phyloP scores from a whole-genome alignment of 1,139 yeast species.

The Pichia sp. region DNA sequence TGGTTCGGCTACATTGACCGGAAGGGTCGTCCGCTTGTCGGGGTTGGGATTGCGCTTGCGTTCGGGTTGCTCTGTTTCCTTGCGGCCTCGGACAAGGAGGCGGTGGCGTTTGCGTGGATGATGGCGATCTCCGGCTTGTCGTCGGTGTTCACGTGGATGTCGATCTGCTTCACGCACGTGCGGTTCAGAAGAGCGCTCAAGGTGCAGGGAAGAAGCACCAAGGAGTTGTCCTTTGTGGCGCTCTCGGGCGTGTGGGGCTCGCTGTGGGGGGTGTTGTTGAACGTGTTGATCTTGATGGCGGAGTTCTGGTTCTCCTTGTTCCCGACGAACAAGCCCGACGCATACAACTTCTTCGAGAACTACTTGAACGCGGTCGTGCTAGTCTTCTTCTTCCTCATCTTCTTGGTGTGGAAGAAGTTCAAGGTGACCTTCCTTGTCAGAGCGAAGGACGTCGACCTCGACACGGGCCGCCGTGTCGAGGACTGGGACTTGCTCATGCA shows the following conservation, averaged over 20 bases:
- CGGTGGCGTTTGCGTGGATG: conserved; percentile 69
- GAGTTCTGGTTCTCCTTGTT: conserved; percentile 52
- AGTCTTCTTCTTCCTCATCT: conserved; percentile 34
- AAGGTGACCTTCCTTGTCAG: conserved; percentile 40
- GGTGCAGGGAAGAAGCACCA: conserved; percentile 53
- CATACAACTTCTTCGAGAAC: conserved; percentile 42
- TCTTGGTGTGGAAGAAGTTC: conserved; percentile 22
- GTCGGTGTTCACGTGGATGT: conserved; percentile 75
- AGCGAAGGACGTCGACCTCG: conserved; percentile 53
- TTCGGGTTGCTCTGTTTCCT: conserved; percentile 68
- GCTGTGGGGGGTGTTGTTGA: conserved; percentile 52
- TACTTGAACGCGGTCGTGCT: conserved; percentile 49
- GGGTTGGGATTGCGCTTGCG: conserved; percentile 48
- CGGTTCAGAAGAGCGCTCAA: conserved; percentile 71
- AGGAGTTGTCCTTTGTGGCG: conserved; percentile 63
- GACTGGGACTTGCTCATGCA: conserved; percentile 57
- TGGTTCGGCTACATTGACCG: conserved; percentile 66
- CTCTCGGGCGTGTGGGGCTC: conserved; percentile 69
- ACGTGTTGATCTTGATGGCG: conserved; percentile 58
- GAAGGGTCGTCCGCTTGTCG: conserved; percentile 64
- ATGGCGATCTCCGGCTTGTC: conserved; percentile 76
- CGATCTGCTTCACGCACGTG: conserved; percentile 66
- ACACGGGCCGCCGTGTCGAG: conserved; percentile 58
- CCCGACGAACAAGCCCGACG: conserved; percentile 32
- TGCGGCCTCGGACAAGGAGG: conserved; percentile 60